phyloP scores from a whole-genome alignment of 1,284 basidiomycete genomes.

The Leccinum pallidistipes region DNA sequence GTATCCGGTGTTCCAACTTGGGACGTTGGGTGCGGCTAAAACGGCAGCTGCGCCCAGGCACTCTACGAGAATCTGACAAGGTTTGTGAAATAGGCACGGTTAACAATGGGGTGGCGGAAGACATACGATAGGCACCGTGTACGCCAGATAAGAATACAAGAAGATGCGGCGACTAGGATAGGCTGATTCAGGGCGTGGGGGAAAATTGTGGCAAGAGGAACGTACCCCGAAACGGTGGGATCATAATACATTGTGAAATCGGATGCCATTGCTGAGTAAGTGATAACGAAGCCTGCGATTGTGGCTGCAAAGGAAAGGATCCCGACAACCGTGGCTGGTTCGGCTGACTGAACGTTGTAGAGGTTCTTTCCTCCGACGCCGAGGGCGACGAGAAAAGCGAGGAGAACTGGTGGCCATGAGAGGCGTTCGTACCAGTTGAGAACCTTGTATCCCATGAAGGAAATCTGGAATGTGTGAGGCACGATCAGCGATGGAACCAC shows the following conservation, averaged over 20 bases:
- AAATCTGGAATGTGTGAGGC: constrained; percentile 46
- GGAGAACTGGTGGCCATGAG: constrained; percentile 77
- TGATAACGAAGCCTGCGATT: constrained; percentile 74
- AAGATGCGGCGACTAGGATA: constrained; percentile 64
- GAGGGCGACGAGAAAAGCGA: constrained; percentile 74
- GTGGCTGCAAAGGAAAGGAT: constrained; percentile 68
- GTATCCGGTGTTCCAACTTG: constrained; percentile 67
- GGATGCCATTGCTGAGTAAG: constrained; percentile 63
- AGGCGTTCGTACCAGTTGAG: constrained; percentile 79
- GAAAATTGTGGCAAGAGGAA: background rate
- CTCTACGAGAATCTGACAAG: constrained; percentile 55
- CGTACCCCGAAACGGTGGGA: constrained; percentile 56
- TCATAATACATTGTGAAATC: constrained; percentile 75
- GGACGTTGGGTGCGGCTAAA: constrained; percentile 58
- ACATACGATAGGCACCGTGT: constrained; percentile 67
- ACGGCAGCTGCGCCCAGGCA: constrained; percentile 75
- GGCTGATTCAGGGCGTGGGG: constrained; percentile 4
- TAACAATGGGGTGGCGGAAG: background rate
- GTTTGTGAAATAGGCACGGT: background rate
- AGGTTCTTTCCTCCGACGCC: constrained; percentile 74
- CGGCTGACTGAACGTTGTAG: constrained; percentile 39
- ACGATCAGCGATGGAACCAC: background rate
- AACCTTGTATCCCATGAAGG: constrained; percentile 78
- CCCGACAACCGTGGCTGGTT: constrained; percentile 51
- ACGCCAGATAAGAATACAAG: constrained; percentile 70